Evolutionary conservation across 257 asterid genomes (phyloP), one percentile per base, ranked within the genome.

Genomic region (Paulownia fortunei): DNA sequence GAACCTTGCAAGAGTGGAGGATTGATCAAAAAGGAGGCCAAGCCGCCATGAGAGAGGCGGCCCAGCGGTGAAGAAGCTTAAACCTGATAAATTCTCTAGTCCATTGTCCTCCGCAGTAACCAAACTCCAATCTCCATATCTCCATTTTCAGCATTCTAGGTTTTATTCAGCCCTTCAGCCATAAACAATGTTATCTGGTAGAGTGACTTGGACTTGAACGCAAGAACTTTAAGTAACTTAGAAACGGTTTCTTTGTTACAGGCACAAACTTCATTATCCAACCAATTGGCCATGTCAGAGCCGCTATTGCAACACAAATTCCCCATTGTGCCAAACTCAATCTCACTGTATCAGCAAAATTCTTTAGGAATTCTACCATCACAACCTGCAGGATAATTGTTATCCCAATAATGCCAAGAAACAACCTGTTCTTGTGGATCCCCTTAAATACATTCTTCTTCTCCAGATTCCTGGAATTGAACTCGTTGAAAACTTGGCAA

Each of bases 401-500:
- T 4, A 79, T 47, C 37, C 11, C 88, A 42, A 86, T 85, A 15
- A 89, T 89, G 24, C 89, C 94, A 15, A 87, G 47, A 80, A 88
- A 89, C 78, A 88, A 5, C 54, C 64, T 82, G 72, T 86, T 88
- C 73, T 61, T 81, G 7, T 32, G 83, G 6, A 91, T 75, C 69
- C 92, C 88, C 55, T 82, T 74, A 37, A 88, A 87, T 65, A 89
- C 85, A 18, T 87, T 92, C 86, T 59, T 80, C 85, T 81, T 82
- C 82, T 88, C 89, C 47, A 88, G 18, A 62, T 72, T 85, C 84
- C 93, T 80, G 0, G 91, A 32, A 3, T 86, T 89, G 76, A 88
- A 85, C 64, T 86, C 90, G 5, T 76, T 76, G 68, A 86, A 87
- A n/a, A 91, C 86, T 67, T 91, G 95, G 72, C 94, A 91, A 41